Conservation (phyloP, 345 rosid genomes). For the Citrus mangshanensis region DNA sequence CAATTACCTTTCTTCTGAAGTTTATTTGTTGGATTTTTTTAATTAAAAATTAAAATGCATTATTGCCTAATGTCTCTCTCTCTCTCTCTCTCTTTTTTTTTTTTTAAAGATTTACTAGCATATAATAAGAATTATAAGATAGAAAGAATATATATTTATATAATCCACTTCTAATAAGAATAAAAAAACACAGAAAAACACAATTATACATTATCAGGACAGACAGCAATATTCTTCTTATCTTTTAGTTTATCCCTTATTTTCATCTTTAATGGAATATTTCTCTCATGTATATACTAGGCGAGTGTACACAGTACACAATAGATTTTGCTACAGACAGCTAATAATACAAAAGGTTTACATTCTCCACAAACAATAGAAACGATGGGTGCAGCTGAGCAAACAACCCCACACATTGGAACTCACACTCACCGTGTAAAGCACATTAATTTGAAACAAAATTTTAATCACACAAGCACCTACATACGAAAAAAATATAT, state of each 20-base stretch:
- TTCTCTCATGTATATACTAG: too few relatives aligned
- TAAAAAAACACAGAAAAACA: too few relatives aligned
- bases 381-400: not conserved
- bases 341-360: not conserved
- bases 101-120: too few relatives aligned
- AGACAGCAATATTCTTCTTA: too few relatives aligned
- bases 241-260: too few relatives aligned
- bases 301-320: not conserved
- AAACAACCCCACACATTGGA: not conserved
- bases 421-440: not conserved
- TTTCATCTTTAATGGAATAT: too few relatives aligned
- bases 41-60: too few relatives aligned
- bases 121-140: too few relatives aligned
- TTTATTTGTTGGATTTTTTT: not conserved
- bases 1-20: not conserved
- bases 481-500: conserved; percentile 13
- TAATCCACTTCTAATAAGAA: too few relatives aligned
- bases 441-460: not conserved
- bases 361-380: not conserved
- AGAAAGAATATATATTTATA: not conserved
- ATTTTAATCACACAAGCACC: conserved; percentile 1
- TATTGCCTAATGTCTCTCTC: too few relatives aligned
- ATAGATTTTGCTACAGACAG: not conserved
- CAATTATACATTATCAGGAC: too few relatives aligned
- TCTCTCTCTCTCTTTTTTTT: too few relatives aligned